Evolutionary conservation across 2,329 filamentous ascomycete species (phyloP), one percentile per base, ranked within the genome.

Genomic region (Byssothecium circinans): DNA sequence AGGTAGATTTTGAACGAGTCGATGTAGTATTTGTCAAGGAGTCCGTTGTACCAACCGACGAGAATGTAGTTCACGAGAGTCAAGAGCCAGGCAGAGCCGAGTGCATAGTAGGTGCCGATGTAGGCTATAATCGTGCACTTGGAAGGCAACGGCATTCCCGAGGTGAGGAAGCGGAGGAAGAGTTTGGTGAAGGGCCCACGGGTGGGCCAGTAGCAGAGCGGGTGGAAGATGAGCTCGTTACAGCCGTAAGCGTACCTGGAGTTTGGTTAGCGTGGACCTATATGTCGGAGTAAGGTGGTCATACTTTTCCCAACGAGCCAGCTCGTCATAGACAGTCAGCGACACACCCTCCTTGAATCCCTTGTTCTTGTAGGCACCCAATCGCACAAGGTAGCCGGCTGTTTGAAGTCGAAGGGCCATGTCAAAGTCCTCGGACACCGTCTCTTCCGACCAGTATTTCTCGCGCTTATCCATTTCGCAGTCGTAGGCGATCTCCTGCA

Each of bases 391-490:
- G 67, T 86, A 88, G 19, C 86, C 86, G 15, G 75, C 75, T 53
- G 81, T 83, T 67, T 91, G 87, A 4, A 90, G 77, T 29, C 87
- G 84, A 1, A 91, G 77, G 10, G 84, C 81, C 72, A 89, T 87
- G 52, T 90, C 87, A 45, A 90, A 90, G 60, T 91, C 87, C 52
- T 91, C 87, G 0, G 86, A 89, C 0, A 91, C 87, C 58, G 87
- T 85, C 4, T 78, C 79, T 64, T 90, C 87, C 7, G 86, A 88
- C 87, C 87, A 90, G 71, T 82, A 89, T 57, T 85, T 80, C 54
- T 83, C 78, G 10, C 79, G 80, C 43, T 83, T 75, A 29, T 81
- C 53, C 2, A 43, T 40, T 3, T 49, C 40, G 45, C 64, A 82
- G 2, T 77, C 35, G 42, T 64, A 69, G 10, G 55, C 76, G 36